phyloP scores from a whole-genome alignment of 1,284 basidiomycete species.

The Coniferiporia sulphurascens region DNA sequence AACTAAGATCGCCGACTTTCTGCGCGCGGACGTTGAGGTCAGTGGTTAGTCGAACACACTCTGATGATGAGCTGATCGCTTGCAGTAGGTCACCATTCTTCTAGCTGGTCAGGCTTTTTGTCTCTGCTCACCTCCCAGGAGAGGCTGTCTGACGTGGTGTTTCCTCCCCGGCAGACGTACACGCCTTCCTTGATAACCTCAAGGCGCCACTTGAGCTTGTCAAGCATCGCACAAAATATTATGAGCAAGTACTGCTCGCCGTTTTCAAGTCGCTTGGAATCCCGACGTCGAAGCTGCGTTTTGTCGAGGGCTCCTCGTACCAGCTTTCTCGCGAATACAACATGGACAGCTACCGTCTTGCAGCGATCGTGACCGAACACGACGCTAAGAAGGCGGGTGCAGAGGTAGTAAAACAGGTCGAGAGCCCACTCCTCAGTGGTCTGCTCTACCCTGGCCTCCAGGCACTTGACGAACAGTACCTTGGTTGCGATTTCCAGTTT shows the following conservation, averaged over 20 bases:
- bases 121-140: not conserved
- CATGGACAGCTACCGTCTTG: constrained; percentile 91
- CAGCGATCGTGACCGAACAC: constrained; percentile 88
- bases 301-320: constrained; percentile 90
- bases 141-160: not conserved
- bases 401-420: constrained; percentile 98
- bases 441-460: constrained; percentile 96
- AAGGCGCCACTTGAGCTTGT: constrained; percentile 97
- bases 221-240: constrained; percentile 86
- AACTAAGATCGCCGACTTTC: constrained; percentile 95
- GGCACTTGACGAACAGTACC: constrained; percentile 96
- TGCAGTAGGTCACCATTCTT: constrained; percentile 73
- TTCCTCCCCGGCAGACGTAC: constrained; percentile 61
- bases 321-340: constrained; percentile 92
- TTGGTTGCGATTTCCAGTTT: constrained; percentile 96
- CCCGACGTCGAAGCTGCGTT: constrained; percentile 78
- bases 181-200: constrained; percentile 97
- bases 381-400: constrained; percentile 99
- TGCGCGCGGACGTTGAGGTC: constrained; percentile 84
- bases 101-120: constrained; percentile 64
- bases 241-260: constrained; percentile 76
- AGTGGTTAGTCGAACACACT: constrained; percentile 12
- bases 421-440: constrained; percentile 86
- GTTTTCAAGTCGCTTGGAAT: constrained; percentile 90
- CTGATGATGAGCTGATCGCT: constrained; percentile 6